phyloP scores from a whole-genome alignment of 1,139 yeast species.

The Pichia sp. region DNA sequence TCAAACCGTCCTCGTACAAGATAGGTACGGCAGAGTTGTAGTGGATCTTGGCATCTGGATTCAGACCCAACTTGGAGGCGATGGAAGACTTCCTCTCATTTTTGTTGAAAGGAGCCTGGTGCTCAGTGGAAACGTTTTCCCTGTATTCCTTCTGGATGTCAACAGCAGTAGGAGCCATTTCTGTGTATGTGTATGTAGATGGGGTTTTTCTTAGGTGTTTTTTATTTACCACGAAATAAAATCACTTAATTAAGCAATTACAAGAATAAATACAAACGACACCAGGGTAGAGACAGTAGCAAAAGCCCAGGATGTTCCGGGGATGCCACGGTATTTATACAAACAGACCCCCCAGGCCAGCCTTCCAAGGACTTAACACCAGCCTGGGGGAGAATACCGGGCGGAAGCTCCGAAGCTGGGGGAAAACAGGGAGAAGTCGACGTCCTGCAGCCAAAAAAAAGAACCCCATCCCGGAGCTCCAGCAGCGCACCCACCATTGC shows the following conservation, averaged over 20 bases:
- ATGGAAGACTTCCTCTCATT: constrained; percentile 30
- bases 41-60: constrained; percentile 51
- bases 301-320: not conserved
- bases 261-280: too few relatives aligned
- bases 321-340: not conserved
- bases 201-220: not conserved
- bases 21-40: constrained; percentile 95
- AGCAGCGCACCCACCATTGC: not conserved
- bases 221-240: not conserved
- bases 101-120: constrained; percentile 24
- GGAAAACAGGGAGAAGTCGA: not conserved
- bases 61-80: constrained; percentile 36
- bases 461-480: not conserved
- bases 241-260: not conserved
- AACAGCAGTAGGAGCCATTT: constrained; percentile 38
- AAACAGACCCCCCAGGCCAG: not conserved
- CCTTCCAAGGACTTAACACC: not conserved
- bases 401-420: not conserved
- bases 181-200: constrained; percentile 5
- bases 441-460: not conserved
- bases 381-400: not conserved
- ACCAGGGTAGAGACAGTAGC: too few relatives aligned
- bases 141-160: constrained; percentile 33
- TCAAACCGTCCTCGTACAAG: constrained; percentile 90
- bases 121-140: constrained; percentile 25